These are phyloP conservation scores for Roridomyces roridus DNA, from an alignment of 768 basidiomycete species.

Conservation along the genomic window DNA sequence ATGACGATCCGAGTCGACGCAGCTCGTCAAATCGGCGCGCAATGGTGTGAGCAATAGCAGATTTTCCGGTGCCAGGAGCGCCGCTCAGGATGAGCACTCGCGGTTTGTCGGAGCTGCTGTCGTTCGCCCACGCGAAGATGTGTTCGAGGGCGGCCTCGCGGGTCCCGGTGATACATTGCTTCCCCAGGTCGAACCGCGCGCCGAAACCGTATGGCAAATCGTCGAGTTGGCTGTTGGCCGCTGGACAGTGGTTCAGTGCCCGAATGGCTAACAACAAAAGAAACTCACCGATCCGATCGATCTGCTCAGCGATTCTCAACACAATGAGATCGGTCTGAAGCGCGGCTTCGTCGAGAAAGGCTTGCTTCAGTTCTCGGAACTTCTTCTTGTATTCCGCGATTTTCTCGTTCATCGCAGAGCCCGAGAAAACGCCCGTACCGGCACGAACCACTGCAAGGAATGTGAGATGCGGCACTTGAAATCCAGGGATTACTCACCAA, in stretches of 20 bases:
- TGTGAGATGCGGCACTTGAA: not conserved
- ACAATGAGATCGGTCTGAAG: slow-evolving; percentile 24
- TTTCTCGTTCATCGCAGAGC: slow-evolving; percentile 3
- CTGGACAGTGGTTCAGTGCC: not conserved
- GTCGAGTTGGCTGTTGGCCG: not conserved
- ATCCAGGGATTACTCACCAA: slow-evolving; percentile 18
- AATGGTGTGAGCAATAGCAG: slow-evolving; percentile 12
- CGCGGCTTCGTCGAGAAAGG: slow-evolving; percentile 15
- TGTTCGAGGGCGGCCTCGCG: slow-evolving; percentile 3
- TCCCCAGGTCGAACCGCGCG: slow-evolving; percentile 8
- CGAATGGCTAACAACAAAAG: not conserved
- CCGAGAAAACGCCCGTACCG: not conserved
- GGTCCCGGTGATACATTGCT: slow-evolving; percentile 12
- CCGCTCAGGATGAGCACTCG: slow-evolving; percentile 5
- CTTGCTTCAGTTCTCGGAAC: slow-evolving; percentile 18
- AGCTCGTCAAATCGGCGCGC: slow-evolving; percentile 6
- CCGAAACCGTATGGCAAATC: slow-evolving; percentile 6
- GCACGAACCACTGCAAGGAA: slow-evolving; percentile 8
- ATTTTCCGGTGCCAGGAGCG: slow-evolving; percentile 8
- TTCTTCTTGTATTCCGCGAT: slow-evolving; percentile 21
- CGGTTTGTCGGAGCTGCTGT: not conserved
- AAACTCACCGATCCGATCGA: slow-evolving; percentile 9
- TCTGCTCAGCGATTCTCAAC: slow-evolving; percentile 13
- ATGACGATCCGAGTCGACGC: slow-evolving; percentile 9
- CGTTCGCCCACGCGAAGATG: slow-evolving; percentile 12